Percentiles rank a stretch among this genome's conserved stretches.
phyloP scores from a whole-genome alignment of 2,329 filamentous ascomycete species.

The Pyricularia pennisetigena region DNA sequence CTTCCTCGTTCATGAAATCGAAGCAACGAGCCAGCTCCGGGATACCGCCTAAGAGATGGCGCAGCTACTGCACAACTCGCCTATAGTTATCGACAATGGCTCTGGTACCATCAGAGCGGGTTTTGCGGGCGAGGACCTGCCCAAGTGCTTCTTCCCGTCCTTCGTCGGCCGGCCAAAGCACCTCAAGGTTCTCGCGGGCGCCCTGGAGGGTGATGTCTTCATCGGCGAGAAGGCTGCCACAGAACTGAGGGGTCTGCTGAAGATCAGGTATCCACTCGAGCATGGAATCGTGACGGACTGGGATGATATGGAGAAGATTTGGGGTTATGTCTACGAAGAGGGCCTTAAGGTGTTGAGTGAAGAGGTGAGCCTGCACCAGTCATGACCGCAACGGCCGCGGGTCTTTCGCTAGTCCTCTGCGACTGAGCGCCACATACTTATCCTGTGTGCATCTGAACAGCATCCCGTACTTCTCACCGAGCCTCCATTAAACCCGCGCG shows the following conservation, averaged over 20 bases:
- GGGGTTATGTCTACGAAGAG: conserved; percentile 99
- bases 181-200: conserved; percentile 86
- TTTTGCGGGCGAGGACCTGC: conserved; percentile 90
- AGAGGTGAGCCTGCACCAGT: conserved; percentile 51
- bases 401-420: neutral
- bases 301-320: conserved; percentile 99
- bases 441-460: conserved; percentile 78
- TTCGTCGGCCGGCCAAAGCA: conserved; percentile 97
- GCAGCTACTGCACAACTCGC: conserved; percentile 80
- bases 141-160: conserved; percentile 95
- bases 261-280: conserved; percentile 99
- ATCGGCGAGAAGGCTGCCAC: conserved; percentile 84
- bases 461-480: conserved; percentile 98
- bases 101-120: conserved; percentile 95
- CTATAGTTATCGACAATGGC: conserved; percentile 98
- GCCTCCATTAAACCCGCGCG: conserved; percentile 99
- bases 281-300: conserved; percentile 99
- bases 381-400: neutral
- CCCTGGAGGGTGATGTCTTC: conserved; percentile 92
- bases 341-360: conserved; percentile 98
- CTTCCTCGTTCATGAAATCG: neutral
- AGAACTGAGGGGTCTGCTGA: conserved; percentile 83
- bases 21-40: neutral
- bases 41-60: conserved; percentile 29
- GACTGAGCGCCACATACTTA: neutral